Percentiles rank a stretch among this genome's conserved stretches.
phyloP scores from a whole-genome alignment of 768 basidiomycete species.

The Dioszegia hungarica region DNA sequence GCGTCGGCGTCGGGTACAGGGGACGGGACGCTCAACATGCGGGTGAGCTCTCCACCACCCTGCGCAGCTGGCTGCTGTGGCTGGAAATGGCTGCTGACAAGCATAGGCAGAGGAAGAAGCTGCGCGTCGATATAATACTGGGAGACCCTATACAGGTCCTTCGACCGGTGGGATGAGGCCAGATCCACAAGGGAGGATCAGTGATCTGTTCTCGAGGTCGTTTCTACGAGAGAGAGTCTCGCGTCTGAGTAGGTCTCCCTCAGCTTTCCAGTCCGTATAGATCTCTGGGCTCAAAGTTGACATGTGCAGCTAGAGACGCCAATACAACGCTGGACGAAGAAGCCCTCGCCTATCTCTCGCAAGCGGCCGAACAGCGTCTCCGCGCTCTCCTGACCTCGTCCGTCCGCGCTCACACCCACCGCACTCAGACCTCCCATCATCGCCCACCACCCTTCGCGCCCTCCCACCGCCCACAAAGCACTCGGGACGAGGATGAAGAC shows the following conservation, averaged over 20 bases:
- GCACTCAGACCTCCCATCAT: conserved; percentile 24
- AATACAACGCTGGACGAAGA: conserved; percentile 25
- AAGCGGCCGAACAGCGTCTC: conserved; percentile 34
- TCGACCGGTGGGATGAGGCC: conserved; percentile 5
- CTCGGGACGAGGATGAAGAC: neutral
- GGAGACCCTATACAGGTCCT: conserved; percentile 4
- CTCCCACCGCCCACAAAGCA: neutral
- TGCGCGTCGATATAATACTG: conserved; percentile 27
- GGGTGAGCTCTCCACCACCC: neutral
- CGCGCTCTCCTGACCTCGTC: conserved; percentile 17
- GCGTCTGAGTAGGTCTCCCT: conserved; percentile 11
- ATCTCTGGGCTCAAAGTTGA: neutral
- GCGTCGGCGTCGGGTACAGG: neutral
- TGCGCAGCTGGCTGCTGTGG: too few species aligned
- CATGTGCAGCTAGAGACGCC: conserved; percentile 19
- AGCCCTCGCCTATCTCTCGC: conserved; percentile 23
- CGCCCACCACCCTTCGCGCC: conserved; percentile 14
- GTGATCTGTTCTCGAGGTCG: conserved; percentile 23
- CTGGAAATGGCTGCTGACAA: too few species aligned
- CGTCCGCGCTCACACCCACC: conserved; percentile 31
- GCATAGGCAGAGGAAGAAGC: conserved; percentile 38
- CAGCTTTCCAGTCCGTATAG: neutral
- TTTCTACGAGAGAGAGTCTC: conserved; percentile 3
- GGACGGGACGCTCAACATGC: conserved; percentile 3
- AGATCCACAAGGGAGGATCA: conserved; percentile 19